Conservation (phyloP, 208 protist genomes). For the Wallacemonas rigidus region DNA sequence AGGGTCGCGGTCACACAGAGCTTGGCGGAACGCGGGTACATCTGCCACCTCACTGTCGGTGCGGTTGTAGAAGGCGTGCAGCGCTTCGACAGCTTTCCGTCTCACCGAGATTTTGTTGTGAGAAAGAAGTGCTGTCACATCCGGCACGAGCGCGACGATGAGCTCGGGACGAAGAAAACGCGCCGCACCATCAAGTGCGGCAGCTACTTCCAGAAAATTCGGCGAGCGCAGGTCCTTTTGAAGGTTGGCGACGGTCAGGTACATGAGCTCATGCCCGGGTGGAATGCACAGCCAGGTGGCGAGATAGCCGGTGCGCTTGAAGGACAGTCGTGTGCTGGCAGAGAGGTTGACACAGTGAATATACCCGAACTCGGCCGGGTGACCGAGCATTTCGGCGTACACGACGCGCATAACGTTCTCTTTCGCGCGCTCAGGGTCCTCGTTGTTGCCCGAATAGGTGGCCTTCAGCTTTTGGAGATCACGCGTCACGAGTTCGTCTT, state of each 20-base stretch:
- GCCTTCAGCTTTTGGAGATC: constrained; percentile 70
- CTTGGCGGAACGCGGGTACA: constrained; percentile 55
- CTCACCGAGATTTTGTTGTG: constrained; percentile 80
- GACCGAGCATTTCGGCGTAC: constrained; percentile 97
- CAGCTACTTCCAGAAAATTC: constrained; percentile 90
- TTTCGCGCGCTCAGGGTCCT: constrained; percentile 34
- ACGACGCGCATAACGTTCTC: constrained; percentile 91
- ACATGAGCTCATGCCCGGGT: constrained; percentile 90
- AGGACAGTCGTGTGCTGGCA: constrained; percentile 42
- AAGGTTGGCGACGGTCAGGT: constrained; percentile 95
- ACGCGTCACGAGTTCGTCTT: constrained; percentile 64
- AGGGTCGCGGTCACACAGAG: constrained; percentile 96
- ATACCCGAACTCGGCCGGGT: constrained; percentile 91
- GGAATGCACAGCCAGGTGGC: constrained; percentile 84
- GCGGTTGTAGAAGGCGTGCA: constrained; percentile 88
- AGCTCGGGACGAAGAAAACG: constrained; percentile 88
- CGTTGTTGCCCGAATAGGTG: constrained; percentile 20
- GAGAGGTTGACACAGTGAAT: constrained; percentile 97
- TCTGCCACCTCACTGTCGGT: constrained; percentile 37
- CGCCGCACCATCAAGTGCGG: constrained; percentile 88
- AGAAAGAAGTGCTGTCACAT: constrained; percentile 61
- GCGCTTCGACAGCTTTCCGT: constrained; percentile 91
- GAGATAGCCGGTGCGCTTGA: constrained; percentile 94
- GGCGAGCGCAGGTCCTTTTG: constrained; percentile 89
- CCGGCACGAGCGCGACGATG: constrained; percentile 78